Evolutionary conservation across 1,139 yeast genomes (phyloP).

Genomic region (Debaryomycetaceae sp.): DNA sequence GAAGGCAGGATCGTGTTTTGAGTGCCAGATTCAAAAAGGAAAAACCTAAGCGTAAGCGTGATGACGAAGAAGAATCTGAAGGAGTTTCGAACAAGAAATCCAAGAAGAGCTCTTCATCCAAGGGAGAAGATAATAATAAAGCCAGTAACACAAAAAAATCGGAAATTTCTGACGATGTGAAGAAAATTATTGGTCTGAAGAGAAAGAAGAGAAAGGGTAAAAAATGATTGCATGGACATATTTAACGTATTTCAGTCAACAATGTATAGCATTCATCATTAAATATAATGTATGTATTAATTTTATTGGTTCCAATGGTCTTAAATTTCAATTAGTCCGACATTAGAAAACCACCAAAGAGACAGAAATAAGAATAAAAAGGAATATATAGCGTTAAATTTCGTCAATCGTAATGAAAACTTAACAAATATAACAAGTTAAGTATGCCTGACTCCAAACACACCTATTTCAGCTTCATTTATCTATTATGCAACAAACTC

Average conservation of each 20-base stretch:
- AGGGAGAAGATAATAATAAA: slow-evolving; percentile 42
- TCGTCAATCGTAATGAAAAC: background rate
- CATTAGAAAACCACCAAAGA: background rate
- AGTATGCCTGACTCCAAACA: background rate
- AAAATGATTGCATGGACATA: slow-evolving; percentile 13
- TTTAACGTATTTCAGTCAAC: background rate
- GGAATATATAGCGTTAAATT: background rate
- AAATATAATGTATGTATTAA: background rate
- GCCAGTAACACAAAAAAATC: slow-evolving; percentile 22
- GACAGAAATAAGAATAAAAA: background rate
- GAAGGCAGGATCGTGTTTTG: slow-evolving; percentile 57
- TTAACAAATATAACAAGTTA: background rate
- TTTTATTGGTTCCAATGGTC: background rate
- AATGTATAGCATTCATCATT: background rate
- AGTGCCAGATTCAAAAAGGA: slow-evolving; percentile 17
- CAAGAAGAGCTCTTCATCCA: slow-evolving; percentile 21
- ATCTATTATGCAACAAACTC: background rate
- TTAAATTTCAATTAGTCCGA: background rate
- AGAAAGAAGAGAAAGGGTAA: slow-evolving; percentile 61
- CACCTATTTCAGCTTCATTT: background rate
- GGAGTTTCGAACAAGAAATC: slow-evolving; percentile 12
- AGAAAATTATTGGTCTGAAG: slow-evolving; percentile 63
- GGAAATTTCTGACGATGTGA: slow-evolving; percentile 52
- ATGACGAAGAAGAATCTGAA: slow-evolving; percentile 13
- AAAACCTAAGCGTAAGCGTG: slow-evolving; percentile 22